Evolutionary conservation across 768 basidiomycete genomes (phyloP).

Genomic region (Collybiopsis luxurians): DNA sequence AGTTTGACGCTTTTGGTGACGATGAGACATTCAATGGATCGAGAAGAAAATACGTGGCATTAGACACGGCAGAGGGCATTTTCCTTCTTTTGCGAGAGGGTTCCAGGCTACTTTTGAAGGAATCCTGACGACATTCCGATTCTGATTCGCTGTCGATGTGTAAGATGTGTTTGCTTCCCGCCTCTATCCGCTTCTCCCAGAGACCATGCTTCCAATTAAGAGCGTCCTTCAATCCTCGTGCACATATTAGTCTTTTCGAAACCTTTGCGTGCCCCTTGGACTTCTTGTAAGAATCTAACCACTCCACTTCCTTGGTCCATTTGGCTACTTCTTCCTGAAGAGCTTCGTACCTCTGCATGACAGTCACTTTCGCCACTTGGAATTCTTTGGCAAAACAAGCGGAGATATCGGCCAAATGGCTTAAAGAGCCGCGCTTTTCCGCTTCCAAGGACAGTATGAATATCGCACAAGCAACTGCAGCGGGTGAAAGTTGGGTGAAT

Average conservation of each 20-base stretch:
- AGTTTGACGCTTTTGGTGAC: constrained; percentile 10
- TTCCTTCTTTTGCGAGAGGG: constrained; percentile 27
- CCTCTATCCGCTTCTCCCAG: constrained; percentile 41
- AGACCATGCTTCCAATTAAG: constrained; percentile 66
- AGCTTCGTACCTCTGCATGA: constrained; percentile 69
- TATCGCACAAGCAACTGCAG: constrained; percentile 64
- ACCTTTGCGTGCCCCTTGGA: constrained; percentile 52
- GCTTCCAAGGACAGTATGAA: constrained; percentile 72
- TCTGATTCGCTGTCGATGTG: constrained; percentile 25
- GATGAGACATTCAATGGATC: constrained; percentile 45
- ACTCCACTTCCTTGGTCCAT: constrained; percentile 67
- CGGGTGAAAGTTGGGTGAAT: constrained; percentile 33
- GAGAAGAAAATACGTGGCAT: constrained; percentile 56
- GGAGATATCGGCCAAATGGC: constrained; percentile 56
- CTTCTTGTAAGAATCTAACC: constrained; percentile 58
- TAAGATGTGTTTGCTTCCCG: constrained; percentile 31
- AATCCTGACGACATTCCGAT: not conserved
- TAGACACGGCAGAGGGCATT: constrained; percentile 30
- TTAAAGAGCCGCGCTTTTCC: constrained; percentile 50
- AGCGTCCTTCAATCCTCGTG: constrained; percentile 67
- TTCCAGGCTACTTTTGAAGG: not conserved
- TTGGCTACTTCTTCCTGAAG: constrained; percentile 58
- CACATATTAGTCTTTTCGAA: constrained; percentile 62
- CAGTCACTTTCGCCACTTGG: constrained; percentile 47
- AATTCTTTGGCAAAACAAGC: constrained; percentile 50